Conservation (phyloP, 805 yeast species). For the Kodamaea restingae region DNA sequence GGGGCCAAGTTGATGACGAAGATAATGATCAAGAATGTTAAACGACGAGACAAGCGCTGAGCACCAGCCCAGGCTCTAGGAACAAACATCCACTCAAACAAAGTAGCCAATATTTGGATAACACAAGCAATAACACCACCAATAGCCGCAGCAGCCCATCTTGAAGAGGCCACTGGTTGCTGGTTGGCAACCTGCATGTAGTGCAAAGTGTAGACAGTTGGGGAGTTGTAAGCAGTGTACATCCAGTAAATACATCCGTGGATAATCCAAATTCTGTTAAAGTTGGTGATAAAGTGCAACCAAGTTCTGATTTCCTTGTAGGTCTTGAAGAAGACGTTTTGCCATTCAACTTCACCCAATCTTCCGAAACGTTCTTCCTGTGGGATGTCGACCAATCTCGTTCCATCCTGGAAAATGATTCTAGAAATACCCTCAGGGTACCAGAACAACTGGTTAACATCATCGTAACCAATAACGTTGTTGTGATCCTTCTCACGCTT, state of each 20-base stretch:
- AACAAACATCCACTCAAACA: conserved; percentile 92
- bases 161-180: conserved; percentile 82
- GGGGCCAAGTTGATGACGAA: conserved; percentile 78
- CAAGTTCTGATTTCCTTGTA: conserved; percentile 95
- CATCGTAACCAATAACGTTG: conserved; percentile 88
- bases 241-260: conserved; percentile 91
- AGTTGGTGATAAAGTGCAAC: conserved; percentile 92
- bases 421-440: conserved; percentile 98
- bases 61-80: conserved; percentile 99
- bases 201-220: conserved; percentile 82
- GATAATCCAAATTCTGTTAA: conserved; percentile 97
- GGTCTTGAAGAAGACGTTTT: conserved; percentile 88
- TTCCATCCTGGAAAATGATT: conserved; percentile 86
- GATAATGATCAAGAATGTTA: conserved; percentile 66
- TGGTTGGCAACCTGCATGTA: conserved; percentile 80
- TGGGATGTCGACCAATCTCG: conserved; percentile 86
- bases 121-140: conserved; percentile 86
- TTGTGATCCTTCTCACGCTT: conserved; percentile 85
- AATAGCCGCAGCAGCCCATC: conserved; percentile 90
- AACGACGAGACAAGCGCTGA: conserved; percentile 88
- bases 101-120: conserved; percentile 81
- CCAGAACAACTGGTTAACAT: conserved; percentile 98
- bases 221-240: conserved; percentile 90
- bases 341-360: conserved; percentile 92
- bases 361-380: conserved; percentile 83